phyloP scores from a whole-genome alignment of 495 filamentous ascomycete genomes.

The Neurospora sp. region DNA sequence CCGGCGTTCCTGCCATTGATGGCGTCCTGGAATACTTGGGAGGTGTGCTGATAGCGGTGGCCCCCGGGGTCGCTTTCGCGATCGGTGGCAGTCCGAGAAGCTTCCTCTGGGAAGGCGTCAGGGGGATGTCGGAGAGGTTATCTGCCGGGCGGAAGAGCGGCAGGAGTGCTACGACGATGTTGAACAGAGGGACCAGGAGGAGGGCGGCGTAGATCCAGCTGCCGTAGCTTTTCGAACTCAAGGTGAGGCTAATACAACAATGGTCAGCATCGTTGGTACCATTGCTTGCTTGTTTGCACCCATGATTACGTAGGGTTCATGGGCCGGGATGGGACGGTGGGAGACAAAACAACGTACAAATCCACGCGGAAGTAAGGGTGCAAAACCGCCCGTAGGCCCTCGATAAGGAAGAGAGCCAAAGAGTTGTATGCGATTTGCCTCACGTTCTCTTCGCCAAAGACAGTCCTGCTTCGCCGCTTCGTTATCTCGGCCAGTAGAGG shows the following conservation, averaged over 20 bases:
- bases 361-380: conserved; percentile 12
- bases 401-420: conserved; percentile 37
- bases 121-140: conserved; percentile 76
- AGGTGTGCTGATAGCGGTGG: conserved; percentile 64
- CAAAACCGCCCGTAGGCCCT: conserved; percentile 23
- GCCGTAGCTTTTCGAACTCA: conserved; percentile 17
- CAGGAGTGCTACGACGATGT: conserved; percentile 41
- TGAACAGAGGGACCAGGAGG: conserved; percentile 54
- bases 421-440: conserved; percentile 55
- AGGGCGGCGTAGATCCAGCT: conserved; percentile 29
- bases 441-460: conserved; percentile 62
- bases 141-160: conserved; percentile 64
- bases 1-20: conserved; percentile 40
- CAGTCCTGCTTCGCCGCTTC: conserved; percentile 58
- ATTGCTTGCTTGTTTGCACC: neutral
- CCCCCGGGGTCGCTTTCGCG: conserved; percentile 51
- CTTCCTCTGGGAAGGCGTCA: conserved; percentile 79
- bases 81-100: conserved; percentile 74
- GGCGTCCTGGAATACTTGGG: conserved; percentile 76
- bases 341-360: conserved; percentile 8
- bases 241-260: neutral
- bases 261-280: neutral
- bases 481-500: conserved; percentile 71
- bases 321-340: neutral
- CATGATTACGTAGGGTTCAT: neutral